Conservation (phyloP, 2,329 filamentous ascomycete species). For the Fusarium cyanostomum region DNA sequence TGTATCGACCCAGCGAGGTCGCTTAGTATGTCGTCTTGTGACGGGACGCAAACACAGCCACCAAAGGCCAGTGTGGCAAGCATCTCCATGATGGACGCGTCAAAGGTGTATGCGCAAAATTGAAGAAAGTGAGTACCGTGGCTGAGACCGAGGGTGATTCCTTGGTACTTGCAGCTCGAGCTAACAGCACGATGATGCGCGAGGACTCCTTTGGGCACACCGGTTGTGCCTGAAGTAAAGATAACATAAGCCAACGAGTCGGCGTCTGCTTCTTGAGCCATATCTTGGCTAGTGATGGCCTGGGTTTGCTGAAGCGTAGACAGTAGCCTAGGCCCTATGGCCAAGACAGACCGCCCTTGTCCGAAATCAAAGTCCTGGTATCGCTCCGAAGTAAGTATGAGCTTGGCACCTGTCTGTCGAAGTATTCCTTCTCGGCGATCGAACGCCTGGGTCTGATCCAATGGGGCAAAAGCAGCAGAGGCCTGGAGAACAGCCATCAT, state of each 20-base stretch:
- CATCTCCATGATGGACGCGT: not conserved
- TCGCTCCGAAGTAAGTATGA: conserved; percentile 2
- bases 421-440: not conserved
- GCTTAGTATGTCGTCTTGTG: not conserved
- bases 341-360: not conserved
- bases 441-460: conserved; percentile 46
- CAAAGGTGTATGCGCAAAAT: not conserved
- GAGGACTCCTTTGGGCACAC: not conserved
- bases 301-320: not conserved
- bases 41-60: conserved; percentile 2
- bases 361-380: conserved; percentile 1
- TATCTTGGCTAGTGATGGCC: not conserved
- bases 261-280: not conserved
- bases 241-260: conserved; percentile 1
- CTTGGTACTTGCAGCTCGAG: not conserved
- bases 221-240: conserved; percentile 1
- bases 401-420: not conserved
- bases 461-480: conserved; percentile 43
- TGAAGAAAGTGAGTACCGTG: not conserved
- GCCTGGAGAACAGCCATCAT: conserved; percentile 48
- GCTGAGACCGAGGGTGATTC: not conserved
- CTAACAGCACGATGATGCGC: conserved; percentile 2
- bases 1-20: conserved; percentile 3
- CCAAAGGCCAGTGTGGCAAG: not conserved
- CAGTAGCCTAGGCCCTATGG: conserved; percentile 3